A percentile compares a stretch with the other conserved stretches of the same genome.
Conservation (phyloP, 768 basidiomycete genomes). For the Wakefieldia striispora region DNA sequence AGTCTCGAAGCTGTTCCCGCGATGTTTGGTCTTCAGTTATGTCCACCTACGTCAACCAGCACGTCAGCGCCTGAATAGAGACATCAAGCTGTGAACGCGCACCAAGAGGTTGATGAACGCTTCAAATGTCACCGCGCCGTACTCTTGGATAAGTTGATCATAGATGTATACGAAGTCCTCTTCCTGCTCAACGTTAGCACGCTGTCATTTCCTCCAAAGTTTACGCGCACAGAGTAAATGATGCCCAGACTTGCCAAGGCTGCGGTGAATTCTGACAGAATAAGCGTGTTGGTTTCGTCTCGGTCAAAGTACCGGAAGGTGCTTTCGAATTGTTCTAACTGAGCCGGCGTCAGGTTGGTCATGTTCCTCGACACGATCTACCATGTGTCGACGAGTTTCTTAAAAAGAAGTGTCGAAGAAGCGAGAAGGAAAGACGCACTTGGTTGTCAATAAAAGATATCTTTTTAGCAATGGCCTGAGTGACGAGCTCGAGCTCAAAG, state of each 20-base stretch:
- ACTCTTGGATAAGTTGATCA: constrained; percentile 72
- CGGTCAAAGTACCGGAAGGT: constrained; percentile 98
- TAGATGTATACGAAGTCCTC: constrained; percentile 86
- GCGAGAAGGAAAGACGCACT: constrained; percentile 37
- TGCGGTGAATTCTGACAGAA: constrained; percentile 83
- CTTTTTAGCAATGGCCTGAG: constrained; percentile 82
- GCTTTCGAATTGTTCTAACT: constrained; percentile 93
- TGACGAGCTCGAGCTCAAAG: constrained; percentile 83
- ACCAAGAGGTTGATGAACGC: constrained; percentile 94
- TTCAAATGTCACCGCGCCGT: constrained; percentile 89
- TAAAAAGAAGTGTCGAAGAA: background rate
- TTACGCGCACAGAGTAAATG: constrained; percentile 69
- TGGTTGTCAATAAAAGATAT: constrained; percentile 97
- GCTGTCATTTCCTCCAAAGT: background rate
- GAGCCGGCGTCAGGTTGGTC: constrained; percentile 93
- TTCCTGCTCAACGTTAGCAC: constrained; percentile 46
- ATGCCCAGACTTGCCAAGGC: constrained; percentile 94
- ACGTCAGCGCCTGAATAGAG: background rate
- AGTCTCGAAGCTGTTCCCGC: constrained; percentile 85
- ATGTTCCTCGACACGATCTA: constrained; percentile 93
- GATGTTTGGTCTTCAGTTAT: constrained; percentile 96
- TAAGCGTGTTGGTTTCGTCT: constrained; percentile 87
- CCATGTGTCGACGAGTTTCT: constrained; percentile 6
- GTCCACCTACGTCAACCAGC: constrained; percentile 62
- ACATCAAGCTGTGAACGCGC: constrained; percentile 15